Percentiles rank a stretch among this genome's conserved stretches.
phyloP scores from a whole-genome alignment of 2,329 filamentous ascomycete genomes.

The Alternaria brassicicola region DNA sequence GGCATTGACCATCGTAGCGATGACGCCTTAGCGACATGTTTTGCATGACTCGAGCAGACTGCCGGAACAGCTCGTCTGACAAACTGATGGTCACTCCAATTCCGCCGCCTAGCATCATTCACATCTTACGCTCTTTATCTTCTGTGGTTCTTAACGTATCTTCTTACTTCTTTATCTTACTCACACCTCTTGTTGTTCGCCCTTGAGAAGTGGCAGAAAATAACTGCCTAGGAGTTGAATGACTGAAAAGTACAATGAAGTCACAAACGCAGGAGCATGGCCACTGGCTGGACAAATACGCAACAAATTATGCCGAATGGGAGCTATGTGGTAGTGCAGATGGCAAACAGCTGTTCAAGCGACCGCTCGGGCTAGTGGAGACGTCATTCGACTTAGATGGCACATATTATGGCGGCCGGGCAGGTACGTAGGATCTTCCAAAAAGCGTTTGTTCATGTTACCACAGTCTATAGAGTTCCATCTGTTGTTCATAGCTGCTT shows the following conservation, averaged over 20 bases:
- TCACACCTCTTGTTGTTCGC: not conserved
- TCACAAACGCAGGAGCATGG: conserved; percentile 1
- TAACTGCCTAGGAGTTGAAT: not conserved
- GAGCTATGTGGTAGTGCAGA: conserved; percentile 11
- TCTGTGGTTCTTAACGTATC: not conserved
- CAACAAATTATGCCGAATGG: conserved; percentile 49
- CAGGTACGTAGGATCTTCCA: conserved; percentile 18
- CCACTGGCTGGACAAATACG: conserved; percentile 52
- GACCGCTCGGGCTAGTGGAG: conserved; percentile 54
- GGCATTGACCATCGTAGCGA: not conserved
- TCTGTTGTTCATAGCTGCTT: not conserved
- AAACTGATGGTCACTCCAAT: not conserved
- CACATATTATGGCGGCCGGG: conserved; percentile 52
- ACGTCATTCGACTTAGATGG: conserved; percentile 55
- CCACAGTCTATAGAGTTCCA: not conserved
- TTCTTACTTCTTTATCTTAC: not conserved
- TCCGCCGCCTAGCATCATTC: not conserved
- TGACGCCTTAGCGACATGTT: conserved; percentile 3
- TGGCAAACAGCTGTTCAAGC: conserved; percentile 34
- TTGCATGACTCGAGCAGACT: not conserved
- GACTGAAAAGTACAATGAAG: not conserved
- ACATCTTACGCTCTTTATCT: not conserved
- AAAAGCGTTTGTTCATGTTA: not conserved
- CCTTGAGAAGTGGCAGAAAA: not conserved
- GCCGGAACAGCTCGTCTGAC: not conserved